phyloP scores from a whole-genome alignment of 352 stramenopile genomes.

The Globisporangium paroecandrum region DNA sequence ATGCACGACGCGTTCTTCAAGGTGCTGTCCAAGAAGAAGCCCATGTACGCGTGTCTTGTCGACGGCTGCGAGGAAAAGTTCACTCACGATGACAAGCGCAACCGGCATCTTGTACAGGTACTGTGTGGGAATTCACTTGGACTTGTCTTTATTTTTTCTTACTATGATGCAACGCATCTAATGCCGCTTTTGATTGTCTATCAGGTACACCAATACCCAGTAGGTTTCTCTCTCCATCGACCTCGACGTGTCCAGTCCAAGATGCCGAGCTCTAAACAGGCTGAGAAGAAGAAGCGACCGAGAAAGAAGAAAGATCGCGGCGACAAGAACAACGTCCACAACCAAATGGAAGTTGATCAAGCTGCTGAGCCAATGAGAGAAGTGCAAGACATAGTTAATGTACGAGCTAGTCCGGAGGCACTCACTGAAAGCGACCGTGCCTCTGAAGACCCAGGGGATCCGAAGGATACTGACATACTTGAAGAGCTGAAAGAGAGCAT shows the following conservation, averaged over 20 bases:
- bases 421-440: background rate
- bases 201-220: slow-evolving; percentile 39
- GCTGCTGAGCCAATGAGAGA: background rate
- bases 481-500: slow-evolving; percentile 26
- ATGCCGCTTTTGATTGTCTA: background rate
- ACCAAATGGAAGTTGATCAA: slow-evolving; percentile 26
- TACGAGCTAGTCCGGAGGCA: background rate
- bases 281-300: slow-evolving; percentile 28
- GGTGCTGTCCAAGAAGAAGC: slow-evolving; percentile 53
- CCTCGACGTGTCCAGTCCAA: slow-evolving; percentile 8
- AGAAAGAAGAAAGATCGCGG: slow-evolving; percentile 26
- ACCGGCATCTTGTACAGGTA: slow-evolving; percentile 31
- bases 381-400: background rate
- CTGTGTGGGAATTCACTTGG: background rate
- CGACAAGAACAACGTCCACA: background rate
- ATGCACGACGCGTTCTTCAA: slow-evolving; percentile 65
- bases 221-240: slow-evolving; percentile 37
- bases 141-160: background rate
- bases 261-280: slow-evolving; percentile 11
- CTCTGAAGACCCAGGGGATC: background rate
- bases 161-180: background rate
- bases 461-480: slow-evolving; percentile 23
- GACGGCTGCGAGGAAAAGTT: slow-evolving; percentile 45
- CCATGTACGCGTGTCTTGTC: slow-evolving; percentile 56
- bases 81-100: slow-evolving; percentile 50